Evolutionary conservation across 176 grass and related monocot genomes (phyloP).

Genomic region (Hordeum vulgare): MorexV3_pseudomolecules_assembly NC_058519.1:611738033-611738532

Average conservation of each 20-base stretch:
- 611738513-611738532: neutral
- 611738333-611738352: conserved; percentile 39
- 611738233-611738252: conserved; percentile 56
- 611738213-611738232: conserved; percentile 32
- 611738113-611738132: conserved; percentile 37
- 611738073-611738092: conserved; percentile 41
- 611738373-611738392: conserved; percentile 48
- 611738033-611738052: conserved; percentile 35
- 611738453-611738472: neutral
- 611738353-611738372: conserved; percentile 38
- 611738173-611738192: neutral
- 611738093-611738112: conserved; percentile 34
- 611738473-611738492: neutral
- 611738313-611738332: conserved; percentile 38
- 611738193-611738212: neutral
- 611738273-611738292: conserved; percentile 54
- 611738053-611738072: conserved; percentile 44
- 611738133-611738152: neutral
- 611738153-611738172: neutral
- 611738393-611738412: conserved; percentile 40
- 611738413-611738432: conserved; percentile 31
- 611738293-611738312: conserved; percentile 19
- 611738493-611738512: neutral
- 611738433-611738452: neutral
- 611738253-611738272: conserved; percentile 39